A percentile compares a stretch with the other conserved stretches of the same genome.
phyloP scores from a whole-genome alignment of 345 rosid species.

The Salix dunnii region DNA sequence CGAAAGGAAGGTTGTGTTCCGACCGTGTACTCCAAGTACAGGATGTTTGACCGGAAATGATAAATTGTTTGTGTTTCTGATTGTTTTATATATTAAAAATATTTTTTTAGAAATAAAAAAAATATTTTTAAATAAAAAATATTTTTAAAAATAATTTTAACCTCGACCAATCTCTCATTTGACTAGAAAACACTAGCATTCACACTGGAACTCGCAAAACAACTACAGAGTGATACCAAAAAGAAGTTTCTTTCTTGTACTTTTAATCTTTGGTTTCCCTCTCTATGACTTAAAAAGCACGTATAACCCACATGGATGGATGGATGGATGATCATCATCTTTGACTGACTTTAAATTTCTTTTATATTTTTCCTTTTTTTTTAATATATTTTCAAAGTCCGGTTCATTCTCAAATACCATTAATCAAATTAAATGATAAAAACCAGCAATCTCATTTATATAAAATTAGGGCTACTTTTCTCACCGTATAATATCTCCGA shows the following conservation, averaged over 20 bases:
- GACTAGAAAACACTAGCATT: too few relatives aligned
- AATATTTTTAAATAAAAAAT: too few relatives aligned
- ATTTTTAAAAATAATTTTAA: too few relatives aligned
- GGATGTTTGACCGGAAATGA: not conserved
- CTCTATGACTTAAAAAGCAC: not conserved
- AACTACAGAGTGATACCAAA: not conserved
- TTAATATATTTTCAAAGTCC: not conserved
- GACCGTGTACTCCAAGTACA: not conserved
- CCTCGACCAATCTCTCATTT: too few relatives aligned
- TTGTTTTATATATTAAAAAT: too few relatives aligned
- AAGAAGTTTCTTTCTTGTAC: not conserved
- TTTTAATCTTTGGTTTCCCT: not conserved
- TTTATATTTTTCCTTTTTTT: too few relatives aligned
- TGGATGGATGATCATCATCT: not conserved
- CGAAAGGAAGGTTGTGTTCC: not conserved
- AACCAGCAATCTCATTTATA: not conserved
- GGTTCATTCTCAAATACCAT: not conserved
- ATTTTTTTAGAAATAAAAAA: too few relatives aligned
- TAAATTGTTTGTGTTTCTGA: too few relatives aligned
- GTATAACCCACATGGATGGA: not conserved
- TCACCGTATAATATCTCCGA: not conserved
- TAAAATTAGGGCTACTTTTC: not conserved
- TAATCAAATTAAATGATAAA: not conserved
- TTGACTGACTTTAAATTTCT: not conserved
- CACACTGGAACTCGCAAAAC: too few relatives aligned